phyloP scores from a whole-genome alignment of 164 flowering plant species.

The Tetrastigma voinierianum region DNA sequence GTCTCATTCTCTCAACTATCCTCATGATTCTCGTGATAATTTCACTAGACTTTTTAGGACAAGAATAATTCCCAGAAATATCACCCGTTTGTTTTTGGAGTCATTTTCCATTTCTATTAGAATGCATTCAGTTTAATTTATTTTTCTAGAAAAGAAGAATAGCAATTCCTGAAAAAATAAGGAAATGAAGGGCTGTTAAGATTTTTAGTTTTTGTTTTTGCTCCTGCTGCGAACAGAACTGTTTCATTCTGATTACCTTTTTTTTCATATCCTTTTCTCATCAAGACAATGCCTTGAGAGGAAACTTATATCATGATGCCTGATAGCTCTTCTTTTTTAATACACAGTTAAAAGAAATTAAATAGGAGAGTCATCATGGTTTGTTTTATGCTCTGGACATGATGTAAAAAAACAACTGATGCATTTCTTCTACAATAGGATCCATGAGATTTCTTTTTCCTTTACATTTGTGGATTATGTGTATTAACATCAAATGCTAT shows the following conservation, averaged over 20 bases:
- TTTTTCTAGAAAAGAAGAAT: too few relatives aligned
- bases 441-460: not conserved
- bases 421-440: not conserved
- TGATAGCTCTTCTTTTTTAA: too few relatives aligned
- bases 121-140: not conserved
- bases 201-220: too few relatives aligned
- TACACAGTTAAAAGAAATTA: not conserved
- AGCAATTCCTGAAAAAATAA: too few relatives aligned
- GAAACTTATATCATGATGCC: too few relatives aligned
- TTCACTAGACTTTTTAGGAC: not conserved
- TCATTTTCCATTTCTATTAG: not conserved
- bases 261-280: too few relatives aligned
- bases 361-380: not conserved
- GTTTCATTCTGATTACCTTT: too few relatives aligned
- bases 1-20: not conserved
- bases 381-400: not conserved
- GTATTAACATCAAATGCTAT: constrained; percentile 6
- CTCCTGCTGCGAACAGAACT: too few relatives aligned
- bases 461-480: not conserved
- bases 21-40: not conserved
- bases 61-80: not conserved
- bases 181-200: too few relatives aligned
- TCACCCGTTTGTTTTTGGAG: not conserved
- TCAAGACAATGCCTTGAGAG: too few relatives aligned
- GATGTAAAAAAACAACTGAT: not conserved